Evolutionary conservation across 1,139 yeast genomes (phyloP).

Genomic region (Scheffersomyces parashehatae): DNA sequence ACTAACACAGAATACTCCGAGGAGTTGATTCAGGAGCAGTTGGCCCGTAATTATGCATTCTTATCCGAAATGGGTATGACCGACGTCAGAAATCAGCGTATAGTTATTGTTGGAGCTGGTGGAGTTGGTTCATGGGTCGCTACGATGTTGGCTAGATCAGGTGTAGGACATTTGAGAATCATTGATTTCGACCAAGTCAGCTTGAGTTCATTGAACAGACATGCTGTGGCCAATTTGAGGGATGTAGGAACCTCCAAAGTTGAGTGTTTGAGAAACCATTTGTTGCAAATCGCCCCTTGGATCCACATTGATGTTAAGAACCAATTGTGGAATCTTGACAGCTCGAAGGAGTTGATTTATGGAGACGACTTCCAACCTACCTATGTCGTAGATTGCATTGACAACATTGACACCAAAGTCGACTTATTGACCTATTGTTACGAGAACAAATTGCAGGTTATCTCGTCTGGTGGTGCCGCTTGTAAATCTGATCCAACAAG

Average conservation of each 20-base stretch:
- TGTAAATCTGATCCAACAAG: slow-evolving; percentile 58
- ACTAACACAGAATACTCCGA: slow-evolving; percentile 50
- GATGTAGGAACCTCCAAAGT: slow-evolving; percentile 95
- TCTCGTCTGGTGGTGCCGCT: slow-evolving; percentile 96
- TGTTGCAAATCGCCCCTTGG: slow-evolving; percentile 86
- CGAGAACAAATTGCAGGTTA: slow-evolving; percentile 56
- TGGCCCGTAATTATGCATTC: slow-evolving; percentile 91
- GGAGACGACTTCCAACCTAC: slow-evolving; percentile 61
- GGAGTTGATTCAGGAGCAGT: slow-evolving; percentile 81
- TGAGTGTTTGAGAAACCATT: slow-evolving; percentile 65
- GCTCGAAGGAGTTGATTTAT: slow-evolving; percentile 59
- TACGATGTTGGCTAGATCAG: slow-evolving; percentile 89
- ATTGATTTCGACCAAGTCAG: slow-evolving; percentile 97
- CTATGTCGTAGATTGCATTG: slow-evolving; percentile 90
- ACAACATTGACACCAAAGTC: slow-evolving; percentile 91
- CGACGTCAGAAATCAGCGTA: slow-evolving; percentile 69
- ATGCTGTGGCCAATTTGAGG: slow-evolving; percentile 82
- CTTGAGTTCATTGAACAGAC: slow-evolving; percentile 85
- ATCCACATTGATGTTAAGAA: slow-evolving; percentile 74
- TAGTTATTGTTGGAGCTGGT: slow-evolving; percentile 95
- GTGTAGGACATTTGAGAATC: slow-evolving; percentile 73
- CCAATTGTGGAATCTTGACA: slow-evolving; percentile 70
- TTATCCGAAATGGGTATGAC: slow-evolving; percentile 81
- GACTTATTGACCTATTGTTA: slow-evolving; percentile 79
- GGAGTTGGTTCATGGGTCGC: slow-evolving; percentile 99